phyloP scores from a whole-genome alignment of 176 grass and related monocot species.

The Rhynchospora breviuscula region DNA sequence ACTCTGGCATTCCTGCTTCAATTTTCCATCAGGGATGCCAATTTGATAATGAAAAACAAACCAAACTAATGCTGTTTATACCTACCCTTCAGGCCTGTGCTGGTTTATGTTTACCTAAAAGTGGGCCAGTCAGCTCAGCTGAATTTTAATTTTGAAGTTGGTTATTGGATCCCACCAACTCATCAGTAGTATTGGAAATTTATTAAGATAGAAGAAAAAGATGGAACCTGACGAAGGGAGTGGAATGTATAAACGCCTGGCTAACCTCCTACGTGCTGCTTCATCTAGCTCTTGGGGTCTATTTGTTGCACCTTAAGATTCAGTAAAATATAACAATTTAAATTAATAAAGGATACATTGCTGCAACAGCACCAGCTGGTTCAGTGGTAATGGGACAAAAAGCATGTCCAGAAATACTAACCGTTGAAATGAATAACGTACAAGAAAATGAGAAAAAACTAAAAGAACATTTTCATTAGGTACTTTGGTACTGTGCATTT shows the following conservation, averaged over 20 bases:
- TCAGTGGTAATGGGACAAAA: background rate
- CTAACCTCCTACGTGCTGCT: conserved; percentile 83
- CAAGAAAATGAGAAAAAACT: background rate
- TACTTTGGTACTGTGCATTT: background rate
- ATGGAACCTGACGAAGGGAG: conserved; percentile 83
- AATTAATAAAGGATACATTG: background rate
- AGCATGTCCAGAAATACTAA: background rate
- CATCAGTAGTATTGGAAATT: background rate
- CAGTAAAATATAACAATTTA: background rate
- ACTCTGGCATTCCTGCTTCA: background rate
- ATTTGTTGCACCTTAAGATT: conserved; percentile 80
- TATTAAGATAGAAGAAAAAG: conserved; percentile 19
- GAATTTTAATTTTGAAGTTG: background rate
- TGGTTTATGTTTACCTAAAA: background rate
- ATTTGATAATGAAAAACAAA: background rate
- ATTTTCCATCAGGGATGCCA: background rate
- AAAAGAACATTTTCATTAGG: background rate
- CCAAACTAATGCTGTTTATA: background rate
- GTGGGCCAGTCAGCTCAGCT: background rate
- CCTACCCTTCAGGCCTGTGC: background rate
- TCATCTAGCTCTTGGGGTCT: conserved; percentile 98
- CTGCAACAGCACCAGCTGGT: background rate
- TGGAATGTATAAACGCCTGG: conserved; percentile 89
- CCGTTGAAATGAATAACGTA: background rate
- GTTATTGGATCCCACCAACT: background rate